Evolutionary conservation across 2,329 filamentous ascomycete species (phyloP).

Genomic region (Arachnomyces sp.): DNA sequence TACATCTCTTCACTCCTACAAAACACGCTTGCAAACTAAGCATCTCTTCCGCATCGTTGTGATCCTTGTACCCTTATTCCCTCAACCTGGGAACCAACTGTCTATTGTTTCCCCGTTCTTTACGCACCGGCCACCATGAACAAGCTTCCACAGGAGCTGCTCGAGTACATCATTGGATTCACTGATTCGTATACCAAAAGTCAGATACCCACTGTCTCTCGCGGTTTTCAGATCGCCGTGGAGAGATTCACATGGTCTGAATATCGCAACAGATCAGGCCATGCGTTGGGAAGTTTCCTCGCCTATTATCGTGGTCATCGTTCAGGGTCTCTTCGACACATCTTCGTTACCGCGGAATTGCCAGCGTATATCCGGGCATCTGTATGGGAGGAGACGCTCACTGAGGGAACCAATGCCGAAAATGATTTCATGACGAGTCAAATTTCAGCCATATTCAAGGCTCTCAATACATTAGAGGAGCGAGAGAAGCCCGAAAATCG

Average conservation of each 20-base stretch:
- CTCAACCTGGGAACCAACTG: too few relatives aligned
- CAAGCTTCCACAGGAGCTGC: conserved; percentile 3
- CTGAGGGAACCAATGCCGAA: conserved; percentile 1
- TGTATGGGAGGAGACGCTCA: background rate
- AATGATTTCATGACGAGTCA: conserved; percentile 6
- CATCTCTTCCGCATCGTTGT: too few relatives aligned
- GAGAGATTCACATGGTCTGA: conserved; percentile 1
- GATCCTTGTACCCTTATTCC: too few relatives aligned
- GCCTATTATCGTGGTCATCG: conserved; percentile 3
- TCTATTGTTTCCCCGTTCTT: too few relatives aligned
- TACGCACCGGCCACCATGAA: too few relatives aligned
- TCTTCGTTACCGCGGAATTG: conserved; percentile 1
- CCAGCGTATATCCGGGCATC: background rate
- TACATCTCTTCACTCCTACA: too few relatives aligned
- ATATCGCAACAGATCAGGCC: background rate
- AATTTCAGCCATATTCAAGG: conserved; percentile 5
- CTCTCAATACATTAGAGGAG: conserved; percentile 6
- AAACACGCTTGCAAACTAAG: too few relatives aligned
- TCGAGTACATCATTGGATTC: conserved; percentile 4
- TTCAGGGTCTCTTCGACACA: conserved; percentile 3
- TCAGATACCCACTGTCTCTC: conserved; percentile 7
- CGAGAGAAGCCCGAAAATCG: conserved; percentile 5
- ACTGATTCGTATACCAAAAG: background rate
- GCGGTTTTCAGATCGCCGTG: conserved; percentile 3
- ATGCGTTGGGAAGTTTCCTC: conserved; percentile 1